Base-by-base conservation (phyloP, 176 grass and related monocot genomes). In the Poa annua region DNA sequence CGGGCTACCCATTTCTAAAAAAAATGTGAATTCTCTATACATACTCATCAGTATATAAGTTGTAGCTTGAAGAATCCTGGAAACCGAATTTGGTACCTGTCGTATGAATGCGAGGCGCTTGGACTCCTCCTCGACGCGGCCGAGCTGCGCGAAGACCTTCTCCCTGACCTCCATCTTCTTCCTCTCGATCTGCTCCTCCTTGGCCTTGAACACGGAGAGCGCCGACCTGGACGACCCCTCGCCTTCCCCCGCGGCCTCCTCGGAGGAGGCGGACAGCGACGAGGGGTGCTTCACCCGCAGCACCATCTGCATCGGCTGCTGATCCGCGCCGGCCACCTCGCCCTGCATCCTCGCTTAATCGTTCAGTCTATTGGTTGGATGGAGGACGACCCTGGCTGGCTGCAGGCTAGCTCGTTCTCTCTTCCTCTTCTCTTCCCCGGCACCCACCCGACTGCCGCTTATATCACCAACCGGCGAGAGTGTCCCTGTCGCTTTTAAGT, bases 101-200 rank as follows among this genome's bases (percentile, higher is more conserved):
- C 91, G 68, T 63, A 99, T 91, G 86, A 85, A 77, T 8, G 93
- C 89, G 74, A 99, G 88, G 17, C 93, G 87, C 74, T 99, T 99
- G 45, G 93, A 90, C 74, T 96, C 93, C 85, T 96, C 91, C 82
- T 99, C 96, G 17, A 95, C 96, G 10, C 96, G 92, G 3, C 93
- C 96, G 72, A 99, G 82, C 75, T 93, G 93, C 13, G 89, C 89
- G 77, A 96, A 99, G 64, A 98, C 82, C 87, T 93, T 95, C 67
- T 98, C 93, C 76, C 83, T 54, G 19, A 98, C 88, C 84, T 95
- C 96, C 93, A 93, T 80, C 83, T 93, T 98, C 79, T 88, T 93
- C 79, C 93, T 80, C 83, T 95, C 93, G 47, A 95, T 95, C 88
- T 92, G 87, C 79, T 98, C 96, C 75, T 97, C 96, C 87, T 99